Base-by-base conservation (phyloP, 176 grass and related monocot species). In the Dactylis glomerata region DNA sequence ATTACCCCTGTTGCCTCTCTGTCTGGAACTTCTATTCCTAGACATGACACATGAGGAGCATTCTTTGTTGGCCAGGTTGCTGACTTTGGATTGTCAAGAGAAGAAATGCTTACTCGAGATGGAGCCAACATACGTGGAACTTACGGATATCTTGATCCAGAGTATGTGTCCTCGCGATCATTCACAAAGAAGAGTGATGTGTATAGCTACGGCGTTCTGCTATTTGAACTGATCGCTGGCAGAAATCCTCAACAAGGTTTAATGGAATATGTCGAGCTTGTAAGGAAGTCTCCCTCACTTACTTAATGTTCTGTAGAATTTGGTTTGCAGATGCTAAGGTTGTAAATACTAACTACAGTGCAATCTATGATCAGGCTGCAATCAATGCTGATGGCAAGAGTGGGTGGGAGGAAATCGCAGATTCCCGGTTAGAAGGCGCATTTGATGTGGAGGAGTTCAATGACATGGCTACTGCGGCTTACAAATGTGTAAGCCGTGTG, bases 131-230 rank as follows among this genome's bases (percentile, higher is more conserved):
- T 99, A 73, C 89, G 78, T 59, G 96, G 96, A 81, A 99, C 96
- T 40, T 94, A 78, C 30, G 96, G 96, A 70, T 99, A 96, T 83
- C 91, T 98, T 76, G 95, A 98, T 77, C 92, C 95, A 1, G 92
- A 98, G 82, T 99, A 96, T 27, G 80, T 99, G 41, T 96, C 96
- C 8, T 94, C 96, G 32, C 86, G 89, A 22, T 93, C 92, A 26
- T 99, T 94, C 71, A 99, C 96, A 2, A 96, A 99, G 86, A 99
- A 99, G 89, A 99, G 93, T 76, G 96, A 99, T 77, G 96, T 99
- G 52, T 98, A 98, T 68, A 95, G 95, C 86, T 98, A 89, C 28
- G 95, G 96, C 7, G 91, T 99, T 63, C 86, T 99, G 84, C 74
- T 99, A 65, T 94, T 99, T 64, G 96, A 99, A 82, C 76, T 99